A percentile compares a stretch with the other conserved stretches of the same genome.
phyloP scores from a whole-genome alignment of 2,329 filamentous ascomycete genomes.

The Fusarium marasasianum region DNA sequence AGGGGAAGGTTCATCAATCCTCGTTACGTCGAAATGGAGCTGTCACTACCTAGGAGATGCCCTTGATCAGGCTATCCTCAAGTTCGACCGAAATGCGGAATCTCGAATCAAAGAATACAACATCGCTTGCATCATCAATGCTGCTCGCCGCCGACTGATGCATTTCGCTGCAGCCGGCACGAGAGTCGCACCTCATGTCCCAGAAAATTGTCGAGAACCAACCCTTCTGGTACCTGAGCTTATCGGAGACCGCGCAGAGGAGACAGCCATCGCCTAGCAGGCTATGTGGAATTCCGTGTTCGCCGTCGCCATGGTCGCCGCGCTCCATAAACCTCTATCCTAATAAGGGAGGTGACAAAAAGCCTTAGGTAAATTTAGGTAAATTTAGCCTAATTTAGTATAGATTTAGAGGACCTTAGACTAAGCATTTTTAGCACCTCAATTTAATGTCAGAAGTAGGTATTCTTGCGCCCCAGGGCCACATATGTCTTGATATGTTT shows the following conservation, averaged over 20 bases:
- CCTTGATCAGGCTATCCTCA: neutral
- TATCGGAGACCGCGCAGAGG: rapidly evolving
- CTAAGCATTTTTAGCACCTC: too few species aligned
- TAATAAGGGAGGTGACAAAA: neutral
- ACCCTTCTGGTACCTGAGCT: neutral
- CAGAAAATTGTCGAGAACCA: neutral
- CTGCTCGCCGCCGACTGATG: neutral
- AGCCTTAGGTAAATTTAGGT: neutral
- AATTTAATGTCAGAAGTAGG: too few species aligned
- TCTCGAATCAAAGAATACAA: neutral
- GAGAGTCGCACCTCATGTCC: neutral
- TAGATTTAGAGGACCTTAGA: too few species aligned
- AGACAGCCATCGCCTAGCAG: neutral
- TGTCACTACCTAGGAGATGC: neutral
- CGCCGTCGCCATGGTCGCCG: neutral
- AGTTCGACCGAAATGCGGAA: neutral
- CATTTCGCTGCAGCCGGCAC: neutral
- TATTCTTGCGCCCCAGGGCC: too few species aligned
- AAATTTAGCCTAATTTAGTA: too few species aligned
- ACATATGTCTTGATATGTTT: neutral
- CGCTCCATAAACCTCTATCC: neutral
- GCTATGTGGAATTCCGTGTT: neutral
- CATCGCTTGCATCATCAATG: neutral
- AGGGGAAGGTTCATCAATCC: neutral
- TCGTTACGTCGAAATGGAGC: neutral